Base-by-base conservation (phyloP, 306 rosid species). In the Acacia acuminata region DNA sequence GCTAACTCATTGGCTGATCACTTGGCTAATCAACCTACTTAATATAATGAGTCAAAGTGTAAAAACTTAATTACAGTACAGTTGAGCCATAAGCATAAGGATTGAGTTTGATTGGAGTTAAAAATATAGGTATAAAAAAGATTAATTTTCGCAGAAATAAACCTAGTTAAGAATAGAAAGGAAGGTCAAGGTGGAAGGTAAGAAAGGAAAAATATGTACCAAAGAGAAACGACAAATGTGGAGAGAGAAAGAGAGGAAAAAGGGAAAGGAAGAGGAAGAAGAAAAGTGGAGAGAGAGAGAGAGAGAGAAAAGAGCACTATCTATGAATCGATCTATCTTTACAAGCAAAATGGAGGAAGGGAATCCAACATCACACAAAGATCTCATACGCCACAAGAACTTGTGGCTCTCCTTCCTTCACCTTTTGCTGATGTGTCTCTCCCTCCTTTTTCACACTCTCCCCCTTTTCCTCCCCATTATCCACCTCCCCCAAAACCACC, bases 351-450 rank as follows among this genome's bases (percentile, higher is more conserved):
- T 10, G 78, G 87, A 76, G 88, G 27, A 56, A 7, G 63, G 89
- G 96, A 91, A 91, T 89, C 94, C 91, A 90, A 89, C 93, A 82
- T 88, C 90, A 84, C 85, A 77, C 90, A 68, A 88, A 90, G 92
- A 91, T 93, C 94, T 89, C 85, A 74, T 78, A 85, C 80, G 88
- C 94, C 94, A 93, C 94, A 90, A 68, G 90, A 89, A 90, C 80
- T 91, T 90, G 98, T 94, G 98, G 97, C 89, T 93, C 92, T 77
- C 85, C 93, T 86, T 63, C 3, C 86, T 82, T 55, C 56, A 36
- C 45, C 55, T 78, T 61, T 74, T 65, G 90, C 82, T 89, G 90
- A 89, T 30, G 88, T 91, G 98, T 94, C 90, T 81, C 53, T 55
- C 79, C 32, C 30, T 16, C 65, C 32, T 8, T 22, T 58, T 17